Percentiles rank a stretch among this genome's conserved stretches.
These are phyloP conservation scores for Yarrowia divulgata DNA, from an alignment of 805 yeast species.

Conservation along the genomic window DNA sequence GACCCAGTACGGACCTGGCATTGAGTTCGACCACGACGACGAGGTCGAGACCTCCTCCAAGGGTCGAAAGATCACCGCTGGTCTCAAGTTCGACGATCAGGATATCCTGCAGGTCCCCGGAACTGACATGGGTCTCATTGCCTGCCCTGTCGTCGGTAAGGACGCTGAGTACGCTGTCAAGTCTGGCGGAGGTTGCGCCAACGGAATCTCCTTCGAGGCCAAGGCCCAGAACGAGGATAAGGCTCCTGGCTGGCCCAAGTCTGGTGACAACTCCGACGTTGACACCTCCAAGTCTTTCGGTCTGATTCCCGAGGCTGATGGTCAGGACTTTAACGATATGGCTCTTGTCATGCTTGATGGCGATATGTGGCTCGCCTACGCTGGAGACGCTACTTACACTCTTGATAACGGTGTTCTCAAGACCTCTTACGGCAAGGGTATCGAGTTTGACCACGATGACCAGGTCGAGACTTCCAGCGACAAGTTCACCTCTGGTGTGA, in stretches of 20 bases:
- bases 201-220: conserved; percentile 20
- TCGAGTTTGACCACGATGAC: conserved; percentile 27
- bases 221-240: conserved; percentile 24
- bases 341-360: conserved; percentile 32
- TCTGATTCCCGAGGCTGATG: conserved; percentile 10
- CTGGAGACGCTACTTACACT: conserved; percentile 16
- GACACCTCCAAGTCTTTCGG: conserved; percentile 32
- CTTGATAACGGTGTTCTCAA: conserved; percentile 17
- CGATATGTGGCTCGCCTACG: conserved; percentile 23
- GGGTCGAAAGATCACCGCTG: conserved; percentile 14
- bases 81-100: conserved; percentile 4
- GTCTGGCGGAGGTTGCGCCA: conserved; percentile 4
- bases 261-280: conserved; percentile 11
- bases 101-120: conserved; percentile 27
- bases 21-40: conserved; percentile 25
- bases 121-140: conserved; percentile 23
- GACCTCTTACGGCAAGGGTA: conserved; percentile 29
- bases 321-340: conserved; percentile 4
- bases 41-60: conserved; percentile 32
- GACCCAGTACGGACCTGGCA: conserved; percentile 28
- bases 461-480: conserved; percentile 23
- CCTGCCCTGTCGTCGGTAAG: conserved; percentile 26
- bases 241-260: conserved; percentile 25
- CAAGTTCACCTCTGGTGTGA: conserved; percentile 9
- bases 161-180: conserved; percentile 13